phyloP scores from a whole-genome alignment of 305 asterid species.

The Withania somnifera region DNA sequence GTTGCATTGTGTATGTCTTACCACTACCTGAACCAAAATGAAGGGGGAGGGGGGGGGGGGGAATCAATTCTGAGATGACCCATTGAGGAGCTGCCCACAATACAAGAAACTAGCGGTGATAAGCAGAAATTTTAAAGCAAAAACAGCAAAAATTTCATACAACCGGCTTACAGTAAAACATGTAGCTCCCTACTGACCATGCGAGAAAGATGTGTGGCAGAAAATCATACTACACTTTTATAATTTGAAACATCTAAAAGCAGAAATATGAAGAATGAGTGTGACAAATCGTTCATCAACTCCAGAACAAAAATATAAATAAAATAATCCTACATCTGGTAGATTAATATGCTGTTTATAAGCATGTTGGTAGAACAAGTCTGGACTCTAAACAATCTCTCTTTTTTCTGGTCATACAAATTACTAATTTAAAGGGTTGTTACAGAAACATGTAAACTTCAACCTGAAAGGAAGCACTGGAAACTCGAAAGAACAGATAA shows the following conservation, averaged over 20 bases:
- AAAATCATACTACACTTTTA: background rate
- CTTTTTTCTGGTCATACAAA: background rate
- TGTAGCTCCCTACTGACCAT: background rate
- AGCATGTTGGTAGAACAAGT: background rate
- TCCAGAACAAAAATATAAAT: background rate
- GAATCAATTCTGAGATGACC: background rate
- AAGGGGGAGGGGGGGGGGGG: background rate
- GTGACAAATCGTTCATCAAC: background rate
- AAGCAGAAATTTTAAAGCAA: background rate
- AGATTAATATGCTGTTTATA: background rate
- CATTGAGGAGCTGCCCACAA: background rate
- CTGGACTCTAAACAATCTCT: background rate
- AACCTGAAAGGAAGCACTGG: background rate
- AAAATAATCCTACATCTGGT: background rate
- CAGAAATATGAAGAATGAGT: background rate
- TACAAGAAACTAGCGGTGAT: background rate
- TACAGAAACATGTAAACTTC: background rate
- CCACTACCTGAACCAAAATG: conserved; percentile 68
- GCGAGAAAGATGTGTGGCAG: background rate
- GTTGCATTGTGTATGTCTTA: conserved; percentile 98
- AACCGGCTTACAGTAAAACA: background rate
- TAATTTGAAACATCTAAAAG: background rate
- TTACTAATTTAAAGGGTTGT: background rate
- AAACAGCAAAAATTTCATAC: background rate
- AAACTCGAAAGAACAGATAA: background rate